Conservation (phyloP, 108 stramenopile genomes). For the Conticribra weissflogii region DNA sequence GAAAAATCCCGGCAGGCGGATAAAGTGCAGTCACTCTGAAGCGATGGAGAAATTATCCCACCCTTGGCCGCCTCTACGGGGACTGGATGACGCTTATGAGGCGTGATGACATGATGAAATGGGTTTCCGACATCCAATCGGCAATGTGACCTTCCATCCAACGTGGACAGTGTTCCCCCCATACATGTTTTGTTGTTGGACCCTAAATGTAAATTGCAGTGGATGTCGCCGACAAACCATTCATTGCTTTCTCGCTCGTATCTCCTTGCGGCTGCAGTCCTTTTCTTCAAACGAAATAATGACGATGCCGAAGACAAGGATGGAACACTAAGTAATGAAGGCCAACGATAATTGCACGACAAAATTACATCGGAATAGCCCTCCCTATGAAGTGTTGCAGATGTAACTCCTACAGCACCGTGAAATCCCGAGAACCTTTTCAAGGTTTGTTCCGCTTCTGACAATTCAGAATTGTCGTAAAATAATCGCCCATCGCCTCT, state of each 20-base stretch:
- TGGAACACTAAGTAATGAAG: slow-evolving; percentile 20
- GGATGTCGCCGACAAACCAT: slow-evolving; percentile 13
- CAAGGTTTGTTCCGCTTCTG: slow-evolving; percentile 17
- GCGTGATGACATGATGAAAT: too few relatives aligned
- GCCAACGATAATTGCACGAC: slow-evolving; percentile 37
- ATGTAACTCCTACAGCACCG: slow-evolving; percentile 25
- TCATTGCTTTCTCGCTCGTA: background rate
- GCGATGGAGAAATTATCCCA: background rate
- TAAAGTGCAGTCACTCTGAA: slow-evolving; percentile 14
- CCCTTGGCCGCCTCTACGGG: slow-evolving; percentile 6
- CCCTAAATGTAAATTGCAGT: slow-evolving; percentile 32
- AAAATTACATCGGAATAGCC: slow-evolving; percentile 35
- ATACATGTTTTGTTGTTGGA: slow-evolving; percentile 7
- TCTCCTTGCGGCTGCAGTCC: background rate
- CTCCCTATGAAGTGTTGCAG: slow-evolving; percentile 8
- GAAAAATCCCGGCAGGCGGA: slow-evolving; percentile 16
- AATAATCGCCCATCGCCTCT: background rate
- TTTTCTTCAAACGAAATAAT: too few relatives aligned
- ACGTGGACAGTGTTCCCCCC: slow-evolving; percentile 18
- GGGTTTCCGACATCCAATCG: slow-evolving; percentile 14
- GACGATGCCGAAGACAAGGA: too few relatives aligned
- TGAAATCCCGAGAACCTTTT: slow-evolving; percentile 38
- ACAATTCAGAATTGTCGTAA: slow-evolving; percentile 1
- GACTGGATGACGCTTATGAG: too few relatives aligned
- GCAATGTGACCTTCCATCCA: slow-evolving; percentile 28